A percentile compares a stretch with the other conserved stretches of the same genome.
Evolutionary conservation across 352 stramenopile species (phyloP).

Genomic region (Phytophthora sojae): DNA sequence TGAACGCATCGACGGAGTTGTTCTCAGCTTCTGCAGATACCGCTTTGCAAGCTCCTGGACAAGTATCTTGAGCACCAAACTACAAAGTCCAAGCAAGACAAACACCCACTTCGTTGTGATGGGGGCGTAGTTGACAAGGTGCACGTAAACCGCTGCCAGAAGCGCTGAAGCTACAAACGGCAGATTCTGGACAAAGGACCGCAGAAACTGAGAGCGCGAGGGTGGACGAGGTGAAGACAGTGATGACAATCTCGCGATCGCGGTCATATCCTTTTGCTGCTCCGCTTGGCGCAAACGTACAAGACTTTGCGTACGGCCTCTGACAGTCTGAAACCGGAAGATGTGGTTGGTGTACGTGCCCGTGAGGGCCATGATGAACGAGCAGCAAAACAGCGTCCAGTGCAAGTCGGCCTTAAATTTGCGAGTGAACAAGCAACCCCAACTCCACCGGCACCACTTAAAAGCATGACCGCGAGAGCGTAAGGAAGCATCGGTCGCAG

Average conservation of each 20-base stretch:
- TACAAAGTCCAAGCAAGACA: background rate
- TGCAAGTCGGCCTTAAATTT: background rate
- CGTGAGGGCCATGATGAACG: background rate
- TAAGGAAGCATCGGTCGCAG: background rate
- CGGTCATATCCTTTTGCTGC: background rate
- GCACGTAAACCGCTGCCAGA: background rate
- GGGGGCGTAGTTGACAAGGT: background rate
- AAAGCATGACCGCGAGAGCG: background rate
- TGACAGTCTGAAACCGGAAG: background rate
- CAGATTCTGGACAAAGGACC: background rate
- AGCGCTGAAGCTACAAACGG: background rate
- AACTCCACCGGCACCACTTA: background rate
- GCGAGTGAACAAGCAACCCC: background rate
- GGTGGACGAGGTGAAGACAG: background rate
- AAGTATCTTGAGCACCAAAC: background rate
- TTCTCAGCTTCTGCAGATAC: background rate
- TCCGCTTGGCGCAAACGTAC: background rate
- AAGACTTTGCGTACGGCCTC: background rate
- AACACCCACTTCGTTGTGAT: background rate
- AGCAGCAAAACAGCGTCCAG: background rate
- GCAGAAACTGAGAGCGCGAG: background rate
- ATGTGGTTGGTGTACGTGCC: background rate
- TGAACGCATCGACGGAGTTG: background rate
- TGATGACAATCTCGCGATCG: too few species aligned
- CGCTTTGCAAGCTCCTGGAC: background rate